Base-by-base conservation (phyloP, 805 yeast species). In the Sugiyamaella lignohabitans region DNA sequence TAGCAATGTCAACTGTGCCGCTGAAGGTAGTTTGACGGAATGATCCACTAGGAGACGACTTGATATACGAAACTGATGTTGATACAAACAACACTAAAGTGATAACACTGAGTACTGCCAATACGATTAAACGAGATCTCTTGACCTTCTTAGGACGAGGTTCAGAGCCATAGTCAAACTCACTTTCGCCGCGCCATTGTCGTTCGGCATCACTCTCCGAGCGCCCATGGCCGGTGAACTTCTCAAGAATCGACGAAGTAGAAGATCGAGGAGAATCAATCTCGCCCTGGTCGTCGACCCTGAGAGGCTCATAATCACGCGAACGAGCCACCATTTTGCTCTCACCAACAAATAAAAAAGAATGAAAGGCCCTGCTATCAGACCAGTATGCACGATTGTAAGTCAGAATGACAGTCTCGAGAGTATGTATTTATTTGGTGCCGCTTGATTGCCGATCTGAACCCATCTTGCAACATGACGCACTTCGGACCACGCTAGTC, bases 171-270 rank as follows among this genome's bases (percentile, higher is more conserved):
- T n/a, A 18, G 8, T 44, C 47, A 5, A 27, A 21, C n/a, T 35
- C 35, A 18, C 16, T 27, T 5, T 35, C 35, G 16, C 14, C 30
- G 21, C 30, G 22, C 2, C 21, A 14, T 21, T 38, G 32, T 19
- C 20, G 4, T 14, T 20, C 41, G 3, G 37, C 30, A 6, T 18
- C 32, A 38, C 32, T 23, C 16, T 42, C 41, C 29, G 19, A 41
- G 10, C 32, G 8, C 14, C 32, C 32, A 35, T 35, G 20, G 21
- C 23, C 35, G 36, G 27, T 45, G 23, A 51, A 42, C 39, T 48
- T 48, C 44, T 51, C 54, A n/a, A 51, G 43, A 38, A 51, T 49
- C 11, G 52, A 48, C 43, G 54, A 51, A 14, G 40, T 23, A 38
- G 54, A 51, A n/a, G 54, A 51, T 40, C 54, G n/a, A 3, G 51